These are phyloP conservation scores for Phytophthora sansomeana DNA, from an alignment of 352 stramenopile genomes.

Conservation along the genomic window DNA sequence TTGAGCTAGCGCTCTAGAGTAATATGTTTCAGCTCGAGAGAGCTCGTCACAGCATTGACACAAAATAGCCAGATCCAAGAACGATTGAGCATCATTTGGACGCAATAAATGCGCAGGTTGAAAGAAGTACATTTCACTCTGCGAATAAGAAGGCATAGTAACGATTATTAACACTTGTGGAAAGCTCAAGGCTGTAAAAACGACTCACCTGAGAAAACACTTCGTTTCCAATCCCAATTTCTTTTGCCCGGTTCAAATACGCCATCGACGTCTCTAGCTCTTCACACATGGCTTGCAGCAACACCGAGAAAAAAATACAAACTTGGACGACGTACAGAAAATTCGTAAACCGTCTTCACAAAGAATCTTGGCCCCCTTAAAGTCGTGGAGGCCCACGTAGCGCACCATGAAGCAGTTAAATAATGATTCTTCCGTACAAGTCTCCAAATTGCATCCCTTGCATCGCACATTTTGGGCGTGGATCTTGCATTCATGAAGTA, in stretches of 20 bases:
- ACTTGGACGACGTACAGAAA: conserved; percentile 49
- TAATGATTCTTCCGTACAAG: conserved; percentile 49
- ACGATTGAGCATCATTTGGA: conserved; percentile 54
- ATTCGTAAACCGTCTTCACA: conserved; percentile 44
- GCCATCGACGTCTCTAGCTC: conserved; percentile 48
- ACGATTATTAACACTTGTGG: neutral
- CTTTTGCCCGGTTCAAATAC: conserved; percentile 36
- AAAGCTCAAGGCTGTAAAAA: neutral
- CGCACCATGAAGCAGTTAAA: conserved; percentile 61
- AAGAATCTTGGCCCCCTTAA: conserved; percentile 44
- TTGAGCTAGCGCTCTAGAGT: conserved; percentile 52
- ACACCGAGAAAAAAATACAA: conserved; percentile 48
- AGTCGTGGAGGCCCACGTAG: conserved; percentile 59
- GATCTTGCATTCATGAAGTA: conserved; percentile 26
- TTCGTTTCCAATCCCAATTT: conserved; percentile 33
- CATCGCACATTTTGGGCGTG: conserved; percentile 39
- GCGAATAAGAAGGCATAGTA: neutral
- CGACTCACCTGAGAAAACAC: conserved; percentile 45
- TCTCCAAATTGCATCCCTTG: conserved; percentile 33
- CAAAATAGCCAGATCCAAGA: conserved; percentile 66
- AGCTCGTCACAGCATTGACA: conserved; percentile 57
- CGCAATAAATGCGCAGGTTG: conserved; percentile 61
- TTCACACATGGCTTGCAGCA: conserved; percentile 54
- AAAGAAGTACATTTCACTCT: conserved; percentile 62
- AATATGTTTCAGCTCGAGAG: conserved; percentile 59